Conservation (phyloP, 441 rosid genomes). For the Daphne laureola region DNA sequence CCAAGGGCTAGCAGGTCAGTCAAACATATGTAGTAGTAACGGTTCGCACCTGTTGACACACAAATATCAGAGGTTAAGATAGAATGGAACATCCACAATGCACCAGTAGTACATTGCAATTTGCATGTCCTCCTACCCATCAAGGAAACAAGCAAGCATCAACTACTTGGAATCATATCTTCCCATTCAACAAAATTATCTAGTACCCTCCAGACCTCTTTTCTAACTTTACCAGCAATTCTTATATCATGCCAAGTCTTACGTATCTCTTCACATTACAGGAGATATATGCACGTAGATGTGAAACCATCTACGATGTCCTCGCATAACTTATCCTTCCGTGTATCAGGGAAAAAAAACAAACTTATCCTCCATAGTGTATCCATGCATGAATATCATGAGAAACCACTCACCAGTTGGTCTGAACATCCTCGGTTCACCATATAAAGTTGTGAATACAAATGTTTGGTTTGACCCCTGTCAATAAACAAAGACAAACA, state of each 20-base stretch:
- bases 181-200: no score
- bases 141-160: conserved; percentile 2
- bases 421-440: conserved; percentile 89
- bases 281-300: no score
- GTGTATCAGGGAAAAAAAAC: no score
- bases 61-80: conserved; percentile 11
- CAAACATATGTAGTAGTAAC: conserved; percentile 79
- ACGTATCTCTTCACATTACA: no score
- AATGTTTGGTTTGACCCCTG: conserved; percentile 83
- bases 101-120: neutral
- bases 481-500: conserved; percentile 15
- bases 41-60: conserved; percentile 68
- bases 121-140: neutral
- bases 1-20: conserved; percentile 83
- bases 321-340: no score
- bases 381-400: no score
- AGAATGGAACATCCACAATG: neutral
- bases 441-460: conserved; percentile 87
- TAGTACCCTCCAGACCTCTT: no score
- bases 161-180: no score
- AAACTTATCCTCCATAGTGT: no score
- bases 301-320: no score
- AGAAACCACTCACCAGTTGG: conserved; percentile 63
- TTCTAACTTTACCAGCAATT: no score
- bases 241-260: no score